Evolutionary conservation across 345 rosid species (phyloP).

Genomic region (Aegle marmelos): DNA sequence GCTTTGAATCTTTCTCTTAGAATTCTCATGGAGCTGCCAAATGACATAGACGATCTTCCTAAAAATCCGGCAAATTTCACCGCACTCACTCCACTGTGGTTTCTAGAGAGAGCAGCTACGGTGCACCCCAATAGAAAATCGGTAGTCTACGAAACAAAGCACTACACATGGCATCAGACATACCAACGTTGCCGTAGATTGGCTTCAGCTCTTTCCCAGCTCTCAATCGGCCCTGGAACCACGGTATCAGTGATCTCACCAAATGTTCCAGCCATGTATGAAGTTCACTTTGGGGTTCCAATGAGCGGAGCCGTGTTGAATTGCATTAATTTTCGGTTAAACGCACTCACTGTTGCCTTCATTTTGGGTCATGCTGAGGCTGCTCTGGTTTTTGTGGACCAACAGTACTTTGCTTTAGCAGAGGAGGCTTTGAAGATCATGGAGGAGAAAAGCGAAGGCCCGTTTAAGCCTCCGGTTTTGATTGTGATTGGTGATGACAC

Average conservation of each 20-base stretch:
- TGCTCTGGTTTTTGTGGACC: constrained; percentile 71
- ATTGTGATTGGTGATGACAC: constrained; percentile 65
- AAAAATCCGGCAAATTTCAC: constrained; percentile 76
- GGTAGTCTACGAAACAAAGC: constrained; percentile 57
- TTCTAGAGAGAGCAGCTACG: constrained; percentile 75
- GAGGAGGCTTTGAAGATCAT: constrained; percentile 68
- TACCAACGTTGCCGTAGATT: constrained; percentile 75
- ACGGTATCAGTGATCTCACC: constrained; percentile 92
- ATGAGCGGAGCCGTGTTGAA: constrained; percentile 90
- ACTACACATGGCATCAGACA: constrained; percentile 84
- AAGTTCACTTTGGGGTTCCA: constrained; percentile 93
- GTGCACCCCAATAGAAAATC: constrained; percentile 75
- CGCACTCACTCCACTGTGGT: constrained; percentile 87
- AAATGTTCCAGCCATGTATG: constrained; percentile 80
- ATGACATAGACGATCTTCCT: constrained; percentile 80
- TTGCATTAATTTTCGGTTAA: constrained; percentile 72
- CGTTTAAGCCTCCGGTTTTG: constrained; percentile 56
- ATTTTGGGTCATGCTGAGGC: constrained; percentile 78
- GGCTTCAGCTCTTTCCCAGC: constrained; percentile 79
- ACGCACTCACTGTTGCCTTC: constrained; percentile 59
- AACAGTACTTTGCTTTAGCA: constrained; percentile 67
- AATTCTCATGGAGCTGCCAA: no score
- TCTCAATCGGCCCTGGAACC: constrained; percentile 60
- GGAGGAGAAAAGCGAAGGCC: constrained; percentile 42
- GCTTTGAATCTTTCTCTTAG: no score